Evolutionary conservation across 2,329 filamentous ascomycete species (phyloP), one percentile per base, ranked within the genome.

Genomic region (Teratosphaeria pseudoeucalypti): DNA sequence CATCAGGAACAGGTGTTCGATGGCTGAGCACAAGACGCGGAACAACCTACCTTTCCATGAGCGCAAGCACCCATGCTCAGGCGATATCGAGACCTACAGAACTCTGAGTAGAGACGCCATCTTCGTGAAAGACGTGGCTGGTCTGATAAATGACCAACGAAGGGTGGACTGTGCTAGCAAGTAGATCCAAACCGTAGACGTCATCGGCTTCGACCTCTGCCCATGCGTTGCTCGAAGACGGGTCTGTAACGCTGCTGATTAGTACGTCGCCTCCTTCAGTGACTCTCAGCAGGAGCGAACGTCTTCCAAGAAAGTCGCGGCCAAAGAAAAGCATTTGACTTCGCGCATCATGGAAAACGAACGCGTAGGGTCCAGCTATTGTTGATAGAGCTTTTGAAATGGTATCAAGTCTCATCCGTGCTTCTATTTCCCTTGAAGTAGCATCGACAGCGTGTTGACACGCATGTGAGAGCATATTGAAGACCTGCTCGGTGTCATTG

Each of bases 131-230:
- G 16, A 49, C 43, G 43, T 49, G 23, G 43, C 43, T n/a, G 7
- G 43, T 49, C 16, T 23, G 43, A 23, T 49, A n/a, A 16, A 49
- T 49, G n/a, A 19, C n/a, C 43, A 23, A 10, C 9, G n/a, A 49
- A 49, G 43, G n/a, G n/a, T 19, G 43, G 23, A 6, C 43, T 19
- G 43, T 19, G 43, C 43, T 23, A 49, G 43, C n/a, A 49, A 49
- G 26, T 16, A 92, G 72, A 58, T 86, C 78, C 59, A 92, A 68
- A 55, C 82, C 80, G 73, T 94, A 90, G 58, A 96, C 81, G 6
- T 90, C 91, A 71, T 94, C 84, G 14, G 92, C 89, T 68, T 90
- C 86, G 12, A 97, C 87, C 76, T 99, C 94, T 47, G 78, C 71
- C 86, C 92, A 96, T 34, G 74, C 76, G 10, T 70, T 65, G 67